Evolutionary conservation across 441 rosid genomes (phyloP), one percentile per base, ranked within the genome.

Genomic region (Populus trichocarpa): DNA sequence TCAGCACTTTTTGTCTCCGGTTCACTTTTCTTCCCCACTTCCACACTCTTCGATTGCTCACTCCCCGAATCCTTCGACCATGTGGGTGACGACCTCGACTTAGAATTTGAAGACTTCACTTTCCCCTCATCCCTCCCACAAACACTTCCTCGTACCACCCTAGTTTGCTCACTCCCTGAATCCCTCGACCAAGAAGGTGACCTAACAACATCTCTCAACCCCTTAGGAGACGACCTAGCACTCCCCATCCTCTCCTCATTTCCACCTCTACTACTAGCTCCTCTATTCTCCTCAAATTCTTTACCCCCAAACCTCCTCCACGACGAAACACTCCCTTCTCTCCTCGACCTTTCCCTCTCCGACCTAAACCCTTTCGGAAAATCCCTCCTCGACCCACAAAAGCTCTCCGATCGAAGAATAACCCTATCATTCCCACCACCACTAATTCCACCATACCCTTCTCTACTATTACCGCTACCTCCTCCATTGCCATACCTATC

Each of bases 321-420:
- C 0, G 99, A 96, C 3, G 97, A 89, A 25, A 88, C 89, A 42
- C 93, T 89, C 32, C 88, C 95, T 79, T 94, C 99, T 13, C 92
- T 89, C 75, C 89, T 86, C 5, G 92, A 89, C 72, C 99, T 86
- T 70, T 94, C 98, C 82, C 99, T 85, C 84, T 94, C 97, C 8
- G 99, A 94, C 77, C 99, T 84, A 78, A 89, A 90, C 23, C 97
- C 95, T 73, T 94, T 96, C 0, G 99, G 98, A 80, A 96, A 94
- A 69, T 90, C 95, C 87, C 92, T 93, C 82, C 90, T 87, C 0
- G 97, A 77, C 73, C 90, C 94, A 28, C 86, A 84, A 75, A 88
- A 91, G 80, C 92, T 91, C 87, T 96, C 99, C 23, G 98, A 88
- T 77, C 99, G 90, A 81, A 88, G 89, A 72, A 82, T 67, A 76